phyloP scores from a whole-genome alignment of 495 filamentous ascomycete genomes.

The Daldinia concentrica region DNA sequence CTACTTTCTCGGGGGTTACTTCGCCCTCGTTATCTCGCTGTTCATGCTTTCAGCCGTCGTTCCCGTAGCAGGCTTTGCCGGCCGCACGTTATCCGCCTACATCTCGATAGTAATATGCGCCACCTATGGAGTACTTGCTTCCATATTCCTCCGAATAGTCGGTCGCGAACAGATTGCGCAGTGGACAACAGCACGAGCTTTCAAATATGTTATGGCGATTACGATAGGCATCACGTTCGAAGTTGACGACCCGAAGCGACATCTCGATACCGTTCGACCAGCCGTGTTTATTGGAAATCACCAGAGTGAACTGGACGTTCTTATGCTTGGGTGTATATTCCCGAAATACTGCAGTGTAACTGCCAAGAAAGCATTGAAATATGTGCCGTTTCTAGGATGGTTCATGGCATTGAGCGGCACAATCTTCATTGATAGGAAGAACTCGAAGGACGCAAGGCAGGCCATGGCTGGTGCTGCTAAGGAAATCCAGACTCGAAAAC shows the following conservation, averaged over 20 bases:
- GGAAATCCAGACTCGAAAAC: conserved; percentile 76
- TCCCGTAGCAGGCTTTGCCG: conserved; percentile 70
- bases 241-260: conserved; percentile 71
- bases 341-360: conserved; percentile 93
- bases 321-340: conserved; percentile 87
- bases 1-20: conserved; percentile 66
- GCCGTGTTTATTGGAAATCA: conserved; percentile 94
- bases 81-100: conserved; percentile 77
- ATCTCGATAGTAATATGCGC: conserved; percentile 71
- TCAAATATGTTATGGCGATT: conserved; percentile 81
- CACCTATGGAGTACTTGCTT: conserved; percentile 79
- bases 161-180: conserved; percentile 81
- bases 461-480: conserved; percentile 85
- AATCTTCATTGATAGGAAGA: conserved; percentile 93
- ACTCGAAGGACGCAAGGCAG: conserved; percentile 79
- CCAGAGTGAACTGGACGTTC: conserved; percentile 92
- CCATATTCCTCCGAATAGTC: conserved; percentile 72
- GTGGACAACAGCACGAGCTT: conserved; percentile 82
- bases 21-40: conserved; percentile 67
- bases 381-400: conserved; percentile 91
- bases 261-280: conserved; percentile 73
- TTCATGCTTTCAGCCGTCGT: conserved; percentile 64
- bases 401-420: conserved; percentile 92
- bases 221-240: conserved; percentile 83
- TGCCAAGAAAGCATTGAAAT: conserved; percentile 85